Base-by-base conservation (phyloP, 2,329 filamentous ascomycete species). In the Berkeleyomyces basicola region DNA sequence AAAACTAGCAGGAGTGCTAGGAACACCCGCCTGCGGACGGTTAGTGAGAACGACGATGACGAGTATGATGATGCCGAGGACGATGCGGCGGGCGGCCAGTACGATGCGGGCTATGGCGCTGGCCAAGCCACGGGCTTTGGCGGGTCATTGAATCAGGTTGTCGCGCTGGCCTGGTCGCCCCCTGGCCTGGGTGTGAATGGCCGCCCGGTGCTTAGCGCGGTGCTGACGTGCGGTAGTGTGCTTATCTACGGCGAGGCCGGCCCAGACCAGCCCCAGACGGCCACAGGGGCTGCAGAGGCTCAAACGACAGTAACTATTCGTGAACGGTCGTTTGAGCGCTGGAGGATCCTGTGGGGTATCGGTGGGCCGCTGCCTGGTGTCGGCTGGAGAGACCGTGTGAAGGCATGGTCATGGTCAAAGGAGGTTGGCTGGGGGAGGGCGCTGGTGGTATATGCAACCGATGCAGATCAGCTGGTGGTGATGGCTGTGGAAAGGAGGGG, bases 131-230 rank as follows among this genome's bases (percentile, higher is more conserved):
- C 78, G 0, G 75, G 75, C 14, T 73, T 75, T 1, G 80, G 79
- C 3, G 74, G 74, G 57, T 77, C 78, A 3, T 73, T 83, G 67
- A 82, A 80, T 65, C 80, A 83, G 66, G 75, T 80, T 14, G 74
- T 82, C 11, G 70, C 73, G 7, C 66, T 83, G 23, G 77, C 75
- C 58, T 84, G 81, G 81, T 83, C 80, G n/a, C 80, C 81, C 0
- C 71, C 71, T n/a, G 79, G 78, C 1, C 70, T 84, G n/a, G 81
- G 81, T 1, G 74, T 75, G 47, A 81, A 82, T 67, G 69, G 75
- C 6, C 74, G 81, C 1, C 76, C 80, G 0, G 75, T 82, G 4
- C 71, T 84, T 42, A 75, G 72, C 11, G 77, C 78, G 3, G 69
- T 83, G 65, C 77, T 77, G 0, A 78, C 78, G 7, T 75, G 74